Evolutionary conservation across 495 filamentous ascomycete genomes (phyloP).

Genomic region (Lineolata rhizophorae): DNA sequence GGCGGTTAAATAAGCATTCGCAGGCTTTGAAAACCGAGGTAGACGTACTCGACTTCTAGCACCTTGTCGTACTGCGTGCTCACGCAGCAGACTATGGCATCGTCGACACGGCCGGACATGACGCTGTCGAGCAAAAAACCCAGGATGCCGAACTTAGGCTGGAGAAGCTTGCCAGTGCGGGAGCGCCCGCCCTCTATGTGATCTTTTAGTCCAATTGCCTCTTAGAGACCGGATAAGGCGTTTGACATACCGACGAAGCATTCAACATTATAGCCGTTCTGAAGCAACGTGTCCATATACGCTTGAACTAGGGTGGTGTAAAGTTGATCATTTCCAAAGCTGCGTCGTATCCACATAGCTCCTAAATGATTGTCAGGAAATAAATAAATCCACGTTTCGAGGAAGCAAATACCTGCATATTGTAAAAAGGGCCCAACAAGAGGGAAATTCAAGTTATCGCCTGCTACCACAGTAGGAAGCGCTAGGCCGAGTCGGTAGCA

Average conservation of each 20-base stretch:
- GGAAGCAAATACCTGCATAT: slow-evolving; percentile 76
- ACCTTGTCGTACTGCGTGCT: slow-evolving; percentile 98
- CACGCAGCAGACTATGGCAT: slow-evolving; percentile 83
- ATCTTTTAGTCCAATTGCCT: too few relatives aligned
- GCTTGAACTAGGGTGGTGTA: slow-evolving; percentile 83
- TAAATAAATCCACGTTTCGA: too few relatives aligned
- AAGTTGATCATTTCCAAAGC: slow-evolving; percentile 77
- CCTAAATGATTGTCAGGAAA: too few relatives aligned
- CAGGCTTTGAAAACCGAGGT: slow-evolving; percentile 7
- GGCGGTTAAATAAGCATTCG: slow-evolving; percentile 20
- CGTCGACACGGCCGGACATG: slow-evolving; percentile 66
- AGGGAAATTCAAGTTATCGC: slow-evolving; percentile 91
- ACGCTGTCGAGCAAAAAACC: slow-evolving; percentile 81
- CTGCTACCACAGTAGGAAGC: slow-evolving; percentile 81
- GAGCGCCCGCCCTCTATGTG: slow-evolving; percentile 72
- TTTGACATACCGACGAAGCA: slow-evolving; percentile 76
- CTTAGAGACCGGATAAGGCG: neutral
- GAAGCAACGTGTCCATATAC: slow-evolving; percentile 83
- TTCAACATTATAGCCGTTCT: slow-evolving; percentile 80
- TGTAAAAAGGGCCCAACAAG: slow-evolving; percentile 77
- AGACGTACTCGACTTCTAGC: slow-evolving; percentile 86
- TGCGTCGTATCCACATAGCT: slow-evolving; percentile 92
- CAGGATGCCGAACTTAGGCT: slow-evolving; percentile 91
- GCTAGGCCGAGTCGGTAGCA: slow-evolving; percentile 83
- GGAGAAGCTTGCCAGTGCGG: slow-evolving; percentile 76